phyloP scores from a whole-genome alignment of 352 stramenopile species.

The Aphanomyces cochlioides region DNA sequence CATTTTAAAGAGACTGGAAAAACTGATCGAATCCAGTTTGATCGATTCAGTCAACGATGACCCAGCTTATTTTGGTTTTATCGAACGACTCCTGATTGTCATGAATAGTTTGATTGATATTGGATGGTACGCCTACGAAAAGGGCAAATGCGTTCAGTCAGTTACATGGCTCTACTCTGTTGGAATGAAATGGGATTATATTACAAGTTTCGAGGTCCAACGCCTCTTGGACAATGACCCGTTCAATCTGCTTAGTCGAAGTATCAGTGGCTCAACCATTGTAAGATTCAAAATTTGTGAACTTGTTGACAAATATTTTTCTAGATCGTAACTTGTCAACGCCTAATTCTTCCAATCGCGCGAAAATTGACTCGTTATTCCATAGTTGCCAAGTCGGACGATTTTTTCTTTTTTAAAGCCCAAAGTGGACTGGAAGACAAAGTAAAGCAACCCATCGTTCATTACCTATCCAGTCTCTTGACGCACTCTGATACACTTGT shows the following conservation, averaged over 20 bases:
- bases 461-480: constrained; percentile 21
- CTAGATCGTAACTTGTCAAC: constrained; percentile 17
- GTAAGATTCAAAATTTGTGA: neutral
- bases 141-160: neutral
- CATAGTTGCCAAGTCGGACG: constrained; percentile 3
- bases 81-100: constrained; percentile 11
- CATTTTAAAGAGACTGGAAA: neutral
- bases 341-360: constrained; percentile 6
- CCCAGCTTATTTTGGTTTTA: constrained; percentile 17
- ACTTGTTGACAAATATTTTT: neutral
- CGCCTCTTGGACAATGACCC: constrained; percentile 15
- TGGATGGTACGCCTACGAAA: constrained; percentile 23
- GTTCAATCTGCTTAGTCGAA: constrained; percentile 18
- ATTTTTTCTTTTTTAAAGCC: neutral
- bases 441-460: constrained; percentile 16
- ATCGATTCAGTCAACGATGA: neutral
- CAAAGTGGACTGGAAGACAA: constrained; percentile 1
- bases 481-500: constrained; percentile 7
- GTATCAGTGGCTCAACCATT: neutral
- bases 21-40: neutral
- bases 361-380: constrained; percentile 19
- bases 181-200: constrained; percentile 24
- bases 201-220: neutral
- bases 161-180: constrained; percentile 13
- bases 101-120: constrained; percentile 19